Base-by-base conservation (phyloP, 2,329 filamentous ascomycete species). In the Hymenoscyphus albidus region DNA sequence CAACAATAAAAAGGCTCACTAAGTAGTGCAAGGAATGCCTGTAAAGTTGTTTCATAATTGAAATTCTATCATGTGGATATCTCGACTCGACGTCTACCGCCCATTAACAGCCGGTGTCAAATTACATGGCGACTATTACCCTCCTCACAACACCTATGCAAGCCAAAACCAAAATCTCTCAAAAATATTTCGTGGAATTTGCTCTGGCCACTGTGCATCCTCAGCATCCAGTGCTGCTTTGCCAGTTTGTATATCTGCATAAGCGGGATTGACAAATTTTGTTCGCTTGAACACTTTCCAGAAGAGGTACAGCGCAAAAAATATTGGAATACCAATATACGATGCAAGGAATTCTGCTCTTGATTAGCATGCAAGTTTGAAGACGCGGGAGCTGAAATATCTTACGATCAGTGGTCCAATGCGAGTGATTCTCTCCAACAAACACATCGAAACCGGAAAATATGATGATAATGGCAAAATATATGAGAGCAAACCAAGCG, bases 361-460 rank as follows among this genome's bases (percentile, higher is more conserved):
- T 65, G 85, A 82, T 91, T 89, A 94, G 4, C 82, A 22, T 51
- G 3, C 32, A 42, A 32, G 5, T 12, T 48, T 9, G 7, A 31
- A 5, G 6, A 42, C 48, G 9, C 7, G 18, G 3, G n/a, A 39
- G 16, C 13, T 14, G n/a, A 10, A 14, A 40, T 40, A 51, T 67
- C 70, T 58, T 71, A 72, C 71, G 85, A 0, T 88, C 82, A 0
- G 92, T 74, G 65, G 86, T 82, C 91, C 91, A 94, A 3, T 83
- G 69, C 16, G 65, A 66, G 61, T 74, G 71, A 57, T 72, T 81
- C 0, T 83, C 80, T 0, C 88, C 87, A 57, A 93, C 74, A 71
- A 94, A 95, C 0, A 93, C 89, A 0, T 87, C 83, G 68, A 93
- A 94, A 0, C 91, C 91, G 9, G 88, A 86, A 1, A 93, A 86